Base-by-base conservation (phyloP, 176 grass and related monocot species). In the Luzula sylvatica region DNA sequence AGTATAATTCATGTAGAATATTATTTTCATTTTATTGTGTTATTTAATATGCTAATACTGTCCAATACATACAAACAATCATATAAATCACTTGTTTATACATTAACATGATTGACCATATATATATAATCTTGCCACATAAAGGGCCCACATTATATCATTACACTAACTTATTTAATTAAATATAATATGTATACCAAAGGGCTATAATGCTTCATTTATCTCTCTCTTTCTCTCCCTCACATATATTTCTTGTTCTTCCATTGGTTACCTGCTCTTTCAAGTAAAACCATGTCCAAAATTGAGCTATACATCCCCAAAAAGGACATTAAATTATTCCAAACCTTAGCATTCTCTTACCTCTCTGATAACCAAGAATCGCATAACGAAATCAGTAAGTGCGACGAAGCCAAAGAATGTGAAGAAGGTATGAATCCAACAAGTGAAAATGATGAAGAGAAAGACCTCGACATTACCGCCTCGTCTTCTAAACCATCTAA, bases 271-370 rank as follows among this genome's bases (percentile, higher is more conserved):
- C 55, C 35, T 58, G 29, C 28, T 58, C 11, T 42, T 32, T 13
- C 17, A 25, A 59, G 3, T 9, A 38, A 20, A 15, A 40, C 35
- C 21, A 59, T 59, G 56, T 59, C 11, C 56, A 59, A 43, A 42
- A 22, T 39, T 41, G 11, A 59, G 38, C 56, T 43, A 41, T 43
- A 26, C 56, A 59, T 44, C 32, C 32, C 56, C 56, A 8, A 42
- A 41, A 26, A 43, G 42, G 20, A 15, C 20, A 12, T 23, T 12
- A 59, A 59, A 25, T 16, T 59, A 13, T 59, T 59, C 32, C 23
- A 20, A 8, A 15, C 20, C 4, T 15, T 28, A 29, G 11, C 23
- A 16, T 30, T 54, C 51, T 3, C 20, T 59, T 44, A 12, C 32
- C 38, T 15, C 20, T 39, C 35, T 23, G 38, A 59, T 41, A 58